Conservation (phyloP, 2,329 filamentous ascomycete genomes). For the Talaromyces sp. region DNA sequence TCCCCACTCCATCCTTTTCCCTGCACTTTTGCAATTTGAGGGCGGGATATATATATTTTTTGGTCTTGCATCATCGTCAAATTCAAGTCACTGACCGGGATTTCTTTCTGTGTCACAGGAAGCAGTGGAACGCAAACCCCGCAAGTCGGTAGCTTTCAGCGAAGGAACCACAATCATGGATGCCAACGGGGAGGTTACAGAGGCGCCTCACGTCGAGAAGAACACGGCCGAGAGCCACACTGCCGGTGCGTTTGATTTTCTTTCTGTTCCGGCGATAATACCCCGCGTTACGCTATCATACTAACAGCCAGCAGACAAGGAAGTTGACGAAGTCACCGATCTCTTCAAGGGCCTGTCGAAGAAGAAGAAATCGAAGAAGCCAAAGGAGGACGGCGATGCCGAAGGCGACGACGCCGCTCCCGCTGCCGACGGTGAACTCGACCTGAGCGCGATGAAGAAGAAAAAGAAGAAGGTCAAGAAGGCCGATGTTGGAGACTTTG, state of each 20-base stretch:
- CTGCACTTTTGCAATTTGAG: neutral
- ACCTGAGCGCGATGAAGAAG: constrained; percentile 69
- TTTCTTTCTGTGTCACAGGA: constrained; percentile 30
- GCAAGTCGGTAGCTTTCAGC: constrained; percentile 92
- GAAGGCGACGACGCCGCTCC: constrained; percentile 45
- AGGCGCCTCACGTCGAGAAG: constrained; percentile 65
- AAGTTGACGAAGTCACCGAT: constrained; percentile 61
- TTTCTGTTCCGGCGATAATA: neutral
- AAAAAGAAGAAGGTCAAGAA: constrained; percentile 74
- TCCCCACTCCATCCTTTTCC: neutral
- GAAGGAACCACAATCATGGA: constrained; percentile 84
- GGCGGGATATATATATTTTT: neutral
- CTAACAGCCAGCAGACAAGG: constrained; percentile 44
- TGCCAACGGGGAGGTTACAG: constrained; percentile 78
- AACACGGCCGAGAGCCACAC: constrained; percentile 77
- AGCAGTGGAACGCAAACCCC: constrained; percentile 61
- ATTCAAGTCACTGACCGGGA: neutral
- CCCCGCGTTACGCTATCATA: constrained; percentile 37
- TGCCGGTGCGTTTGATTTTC: constrained; percentile 49
- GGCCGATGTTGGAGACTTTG: constrained; percentile 58
- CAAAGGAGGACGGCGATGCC: constrained; percentile 48
- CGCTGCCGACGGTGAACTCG: constrained; percentile 56
- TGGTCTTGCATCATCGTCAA: neutral
- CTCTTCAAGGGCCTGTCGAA: constrained; percentile 67
- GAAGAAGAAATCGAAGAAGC: constrained; percentile 64